phyloP scores from a whole-genome alignment of 129 eudicot species.

The Lactuca sativa region DNA sequence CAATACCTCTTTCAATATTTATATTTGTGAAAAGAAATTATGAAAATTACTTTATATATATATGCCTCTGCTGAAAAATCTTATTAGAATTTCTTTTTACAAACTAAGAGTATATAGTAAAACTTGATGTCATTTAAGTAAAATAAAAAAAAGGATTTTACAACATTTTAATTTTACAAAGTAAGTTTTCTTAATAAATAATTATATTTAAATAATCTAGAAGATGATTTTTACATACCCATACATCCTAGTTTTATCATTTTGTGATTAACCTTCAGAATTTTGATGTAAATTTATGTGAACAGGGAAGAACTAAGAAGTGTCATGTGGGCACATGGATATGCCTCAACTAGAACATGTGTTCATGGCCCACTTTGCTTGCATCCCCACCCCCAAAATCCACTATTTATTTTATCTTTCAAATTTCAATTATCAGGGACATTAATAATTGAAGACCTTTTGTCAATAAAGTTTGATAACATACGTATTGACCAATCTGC shows the following conservation, averaged over 20 bases:
- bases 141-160: too few species aligned
- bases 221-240: background rate
- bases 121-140: too few species aligned
- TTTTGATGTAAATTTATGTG: slow-evolving; percentile 5
- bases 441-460: slow-evolving; percentile 11
- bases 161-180: too few species aligned
- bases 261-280: background rate
- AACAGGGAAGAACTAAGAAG: slow-evolving; percentile 14
- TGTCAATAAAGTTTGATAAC: background rate
- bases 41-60: too few species aligned
- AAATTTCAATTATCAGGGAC: slow-evolving; percentile 16
- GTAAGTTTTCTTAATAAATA: too few species aligned
- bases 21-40: too few species aligned
- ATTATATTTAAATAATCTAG: too few species aligned
- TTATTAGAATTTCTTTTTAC: too few species aligned
- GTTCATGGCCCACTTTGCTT: slow-evolving; percentile 25
- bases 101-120: too few species aligned
- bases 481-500: background rate
- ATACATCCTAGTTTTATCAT: background rate
- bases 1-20: too few species aligned
- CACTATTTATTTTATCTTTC: slow-evolving; percentile 11
- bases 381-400: slow-evolving; percentile 20
- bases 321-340: slow-evolving; percentile 25
- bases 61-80: too few species aligned
- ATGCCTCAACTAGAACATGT: slow-evolving; percentile 27